Conservation (phyloP, 371 early-diverging fungal species). For the Mucor piriformis region DNA sequence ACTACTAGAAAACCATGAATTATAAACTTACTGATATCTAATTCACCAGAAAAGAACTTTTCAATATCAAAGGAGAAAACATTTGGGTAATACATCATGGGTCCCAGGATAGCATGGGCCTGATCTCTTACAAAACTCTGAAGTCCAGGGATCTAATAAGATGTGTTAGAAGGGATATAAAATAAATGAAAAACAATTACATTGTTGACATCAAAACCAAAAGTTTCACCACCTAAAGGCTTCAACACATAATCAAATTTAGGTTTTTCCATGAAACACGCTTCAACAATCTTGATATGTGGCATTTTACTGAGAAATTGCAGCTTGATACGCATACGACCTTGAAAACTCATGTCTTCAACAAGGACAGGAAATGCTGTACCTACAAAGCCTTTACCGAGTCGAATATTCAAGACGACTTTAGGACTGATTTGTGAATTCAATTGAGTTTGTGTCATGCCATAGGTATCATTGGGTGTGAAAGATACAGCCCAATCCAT, state of each 20-base stretch:
- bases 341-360: slow-evolving; percentile 90
- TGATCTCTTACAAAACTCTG: slow-evolving; percentile 81
- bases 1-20: too few species aligned
- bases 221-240: slow-evolving; percentile 88
- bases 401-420: slow-evolving; percentile 88
- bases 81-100: slow-evolving; percentile 88
- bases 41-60: slow-evolving; percentile 74
- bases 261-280: slow-evolving; percentile 90
- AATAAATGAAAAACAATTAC: too few species aligned
- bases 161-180: too few species aligned
- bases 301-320: slow-evolving; percentile 87
- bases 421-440: slow-evolving; percentile 82
- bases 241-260: slow-evolving; percentile 90
- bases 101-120: slow-evolving; percentile 71
- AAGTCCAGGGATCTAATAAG: slow-evolving; percentile 75
- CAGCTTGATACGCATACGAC: slow-evolving; percentile 79
- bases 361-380: slow-evolving; percentile 92
- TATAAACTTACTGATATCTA: slow-evolving; percentile 47
- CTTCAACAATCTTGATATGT: slow-evolving; percentile 83
- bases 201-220: slow-evolving; percentile 82
- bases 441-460: slow-evolving; percentile 65
- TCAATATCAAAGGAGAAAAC: slow-evolving; percentile 83
- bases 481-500: slow-evolving; percentile 96
- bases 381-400: slow-evolving; percentile 88
- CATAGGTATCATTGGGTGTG: slow-evolving; percentile 77